phyloP scores from a whole-genome alignment of 1,139 yeast species.

The Taphrina flavorubra region DNA sequence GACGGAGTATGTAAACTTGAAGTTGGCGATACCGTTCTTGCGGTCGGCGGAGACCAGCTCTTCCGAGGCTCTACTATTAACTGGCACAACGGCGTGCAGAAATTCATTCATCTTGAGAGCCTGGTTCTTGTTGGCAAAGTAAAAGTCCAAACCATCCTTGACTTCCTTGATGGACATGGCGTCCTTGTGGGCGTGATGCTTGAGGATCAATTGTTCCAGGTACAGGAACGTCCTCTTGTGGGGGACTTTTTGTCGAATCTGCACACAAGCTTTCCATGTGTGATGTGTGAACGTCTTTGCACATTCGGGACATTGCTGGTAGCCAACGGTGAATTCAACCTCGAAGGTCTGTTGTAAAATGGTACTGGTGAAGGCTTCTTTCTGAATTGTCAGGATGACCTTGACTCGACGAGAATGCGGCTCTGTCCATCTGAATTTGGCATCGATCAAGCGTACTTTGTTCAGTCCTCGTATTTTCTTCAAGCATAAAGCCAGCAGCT shows the following conservation, averaged over 20 bases:
- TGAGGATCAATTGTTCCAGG: constrained; percentile 90
- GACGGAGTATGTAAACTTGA: constrained; percentile 88
- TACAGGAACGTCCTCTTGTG: constrained; percentile 96
- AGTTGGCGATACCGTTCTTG: constrained; percentile 84
- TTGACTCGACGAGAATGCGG: constrained; percentile 96
- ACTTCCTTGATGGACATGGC: constrained; percentile 92
- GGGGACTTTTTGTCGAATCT: constrained; percentile 94
- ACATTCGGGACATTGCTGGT: constrained; percentile 99
- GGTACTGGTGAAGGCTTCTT: constrained; percentile 89
- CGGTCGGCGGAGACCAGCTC: constrained; percentile 91
- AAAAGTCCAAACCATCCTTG: constrained; percentile 94
- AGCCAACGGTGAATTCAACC: constrained; percentile 90
- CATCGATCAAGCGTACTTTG: constrained; percentile 88
- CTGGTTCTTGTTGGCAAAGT: constrained; percentile 83
- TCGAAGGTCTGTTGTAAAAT: constrained; percentile 94
- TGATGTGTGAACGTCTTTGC: constrained; percentile 94
- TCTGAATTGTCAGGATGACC: constrained; percentile 90
- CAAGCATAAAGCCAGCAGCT: constrained; percentile 84
- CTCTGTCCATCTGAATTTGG: constrained; percentile 97
- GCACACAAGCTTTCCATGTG: constrained; percentile 97
- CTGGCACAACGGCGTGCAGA: constrained; percentile 83
- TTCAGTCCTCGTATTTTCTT: constrained; percentile 86
- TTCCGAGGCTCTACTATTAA: constrained; percentile 81
- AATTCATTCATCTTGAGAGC: constrained; percentile 95
- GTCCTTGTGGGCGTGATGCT: constrained; percentile 91